Percentiles rank a stretch among this genome's conserved stretches.
Conservation (phyloP, 2,329 filamentous ascomycete species). For the Albifimbria verrucaria region DNA sequence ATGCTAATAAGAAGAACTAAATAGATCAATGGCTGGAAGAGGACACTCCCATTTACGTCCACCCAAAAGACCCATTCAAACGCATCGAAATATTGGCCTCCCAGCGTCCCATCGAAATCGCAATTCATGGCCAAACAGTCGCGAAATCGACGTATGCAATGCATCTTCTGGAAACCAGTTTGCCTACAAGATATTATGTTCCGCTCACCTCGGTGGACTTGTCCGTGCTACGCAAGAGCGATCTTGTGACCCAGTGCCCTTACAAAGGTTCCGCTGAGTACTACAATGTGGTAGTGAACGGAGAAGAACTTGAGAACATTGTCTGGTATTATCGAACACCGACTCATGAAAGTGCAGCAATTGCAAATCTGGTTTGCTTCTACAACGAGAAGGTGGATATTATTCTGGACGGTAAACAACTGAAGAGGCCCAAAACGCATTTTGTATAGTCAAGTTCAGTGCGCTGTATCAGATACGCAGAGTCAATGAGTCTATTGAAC, state of each 20-base stretch:
- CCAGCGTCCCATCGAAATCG: neutral
- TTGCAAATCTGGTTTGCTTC: constrained; percentile 59
- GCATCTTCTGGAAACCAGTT: constrained; percentile 58
- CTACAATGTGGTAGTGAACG: constrained; percentile 50
- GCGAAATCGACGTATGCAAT: constrained; percentile 34
- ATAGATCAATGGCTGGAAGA: constrained; percentile 49
- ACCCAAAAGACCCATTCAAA: constrained; percentile 67
- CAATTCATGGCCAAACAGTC: neutral
- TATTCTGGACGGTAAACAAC: constrained; percentile 46
- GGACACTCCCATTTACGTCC: constrained; percentile 54
- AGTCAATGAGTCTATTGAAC: too few relatives aligned
- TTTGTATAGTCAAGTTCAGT: constrained; percentile 12
- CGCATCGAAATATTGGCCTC: constrained; percentile 60
- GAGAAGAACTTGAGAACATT: constrained; percentile 42
- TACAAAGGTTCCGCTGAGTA: constrained; percentile 67
- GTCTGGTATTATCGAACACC: constrained; percentile 63
- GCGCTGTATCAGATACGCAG: too few relatives aligned
- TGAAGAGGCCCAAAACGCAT: constrained; percentile 25
- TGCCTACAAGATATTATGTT: constrained; percentile 59
- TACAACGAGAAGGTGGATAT: constrained; percentile 68
- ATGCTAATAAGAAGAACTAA: neutral
- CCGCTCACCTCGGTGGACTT: constrained; percentile 48
- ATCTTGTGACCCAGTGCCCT: constrained; percentile 56
- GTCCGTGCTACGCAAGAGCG: constrained; percentile 43
- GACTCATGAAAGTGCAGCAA: constrained; percentile 49